Conservation (phyloP, 306 rosid genomes). For the Trifolium fragiferum region DNA sequence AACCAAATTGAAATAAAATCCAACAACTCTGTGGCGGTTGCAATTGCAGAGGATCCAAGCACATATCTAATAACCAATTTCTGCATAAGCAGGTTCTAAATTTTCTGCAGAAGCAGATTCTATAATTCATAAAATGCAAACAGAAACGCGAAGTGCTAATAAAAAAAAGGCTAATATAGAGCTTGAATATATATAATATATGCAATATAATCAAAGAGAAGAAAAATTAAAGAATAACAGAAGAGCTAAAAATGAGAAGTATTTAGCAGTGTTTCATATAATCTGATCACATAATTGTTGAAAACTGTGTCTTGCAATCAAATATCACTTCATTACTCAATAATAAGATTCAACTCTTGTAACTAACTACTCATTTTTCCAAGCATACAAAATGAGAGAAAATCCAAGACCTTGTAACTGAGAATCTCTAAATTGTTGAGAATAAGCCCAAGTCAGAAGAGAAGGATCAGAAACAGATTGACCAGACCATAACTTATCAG, state of each 20-base stretch:
- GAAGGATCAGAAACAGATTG: constrained; percentile 59
- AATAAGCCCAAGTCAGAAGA: constrained; percentile 57
- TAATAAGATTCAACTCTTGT: constrained; percentile 30
- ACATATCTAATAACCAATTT: neutral
- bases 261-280: constrained; percentile 37
- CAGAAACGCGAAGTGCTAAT: neutral
- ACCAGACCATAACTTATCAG: constrained; percentile 53
- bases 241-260: constrained; percentile 6
- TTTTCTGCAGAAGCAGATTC: neutral
- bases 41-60: neutral
- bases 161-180: constrained; percentile 4
- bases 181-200: neutral
- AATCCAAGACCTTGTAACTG: constrained; percentile 75
- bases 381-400: constrained; percentile 83
- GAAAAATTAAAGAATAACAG: neutral
- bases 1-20: no score
- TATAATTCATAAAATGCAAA: neutral
- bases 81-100: no score
- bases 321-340: constrained; percentile 31
- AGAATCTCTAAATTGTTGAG: constrained; percentile 62
- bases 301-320: constrained; percentile 28
- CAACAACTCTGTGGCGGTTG: neutral
- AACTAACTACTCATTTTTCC: constrained; percentile 72
- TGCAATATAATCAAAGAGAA: constrained; percentile 12
- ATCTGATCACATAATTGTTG: constrained; percentile 42